Evolutionary conservation across 2,329 filamentous ascomycete genomes (phyloP), one percentile per base, ranked within the genome.

Genomic region (Scedosporium minutisporum): DNA sequence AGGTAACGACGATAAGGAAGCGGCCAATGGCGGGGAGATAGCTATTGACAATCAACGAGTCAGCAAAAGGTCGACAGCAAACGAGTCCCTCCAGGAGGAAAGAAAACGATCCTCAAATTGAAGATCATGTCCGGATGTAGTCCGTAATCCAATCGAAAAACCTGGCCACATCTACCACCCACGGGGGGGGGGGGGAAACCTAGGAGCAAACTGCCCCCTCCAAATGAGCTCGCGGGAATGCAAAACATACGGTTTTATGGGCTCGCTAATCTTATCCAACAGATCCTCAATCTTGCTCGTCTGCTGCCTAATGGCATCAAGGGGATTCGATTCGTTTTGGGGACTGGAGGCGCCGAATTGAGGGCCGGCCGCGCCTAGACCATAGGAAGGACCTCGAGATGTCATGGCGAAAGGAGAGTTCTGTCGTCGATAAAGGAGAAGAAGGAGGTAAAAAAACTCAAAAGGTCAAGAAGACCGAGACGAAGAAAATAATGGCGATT

Each of bases 281-380:
- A 90, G 78, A 74, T 99, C 95, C 79, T 99, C 95, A 68, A 99
- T 93, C 83, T 97, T 97, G 87, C 90, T 96, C 60, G 95, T 99
- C 77, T 97, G 93, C 75, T 92, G 86, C 67, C 95, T 85, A 73
- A 99, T 91, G 70, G 91, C 84, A 75, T 97, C 95, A 69, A 99
- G 85, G 63, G 89, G 87, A 75, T 86, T 91, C 58, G 88, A 84
- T 70, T 92, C 87, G 38, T 73, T 70, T 38, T 63, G 65, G 78
- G 80, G 70, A 25, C 71, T 68, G 42, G 65, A 66, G 80, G 80
- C 84, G 66, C 84, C 87, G 70, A 91, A 93, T 66, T 87, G 85
- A 71, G 71, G 70, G 61, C 86, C 87, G 71, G 87, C 85, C 74
- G 87, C 84, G 71, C 88, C 88, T 74, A 95, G 84, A 78, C 93